A percentile compares a stretch with the other conserved stretches of the same genome.
These are phyloP conservation scores for Fragosphaeria purpurea DNA, from an alignment of 2,329 filamentous ascomycete genomes.

Conservation along the genomic window DNA sequence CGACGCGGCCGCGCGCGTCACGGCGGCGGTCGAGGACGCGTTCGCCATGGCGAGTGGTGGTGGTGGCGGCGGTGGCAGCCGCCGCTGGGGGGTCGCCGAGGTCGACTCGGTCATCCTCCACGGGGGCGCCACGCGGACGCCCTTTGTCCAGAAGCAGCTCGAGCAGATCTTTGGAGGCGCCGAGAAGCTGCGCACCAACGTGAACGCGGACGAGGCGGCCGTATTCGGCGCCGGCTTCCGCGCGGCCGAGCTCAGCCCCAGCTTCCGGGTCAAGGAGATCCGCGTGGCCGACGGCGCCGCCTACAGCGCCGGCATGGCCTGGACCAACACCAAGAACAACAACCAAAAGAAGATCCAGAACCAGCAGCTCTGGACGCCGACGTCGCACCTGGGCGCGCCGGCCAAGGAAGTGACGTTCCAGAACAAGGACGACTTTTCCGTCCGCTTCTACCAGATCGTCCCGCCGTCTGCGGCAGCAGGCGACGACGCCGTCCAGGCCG, in stretches of 20 bases:
- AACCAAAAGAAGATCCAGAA: conserved; percentile 52
- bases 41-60: conserved; percentile 62
- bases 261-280: conserved; percentile 97
- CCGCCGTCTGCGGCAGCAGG: conserved; percentile 21
- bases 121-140: conserved; percentile 80
- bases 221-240: conserved; percentile 95
- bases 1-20: conserved; percentile 56
- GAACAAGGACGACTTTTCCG: conserved; percentile 70
- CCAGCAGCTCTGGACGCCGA: conserved; percentile 74
- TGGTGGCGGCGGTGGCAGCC: too few relatives aligned
- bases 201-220: conserved; percentile 93
- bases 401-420: conserved; percentile 79
- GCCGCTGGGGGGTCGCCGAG: conserved; percentile 59
- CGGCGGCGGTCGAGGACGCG: conserved; percentile 60
- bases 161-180: conserved; percentile 62
- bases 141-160: conserved; percentile 85
- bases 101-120: conserved; percentile 88
- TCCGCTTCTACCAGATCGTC: conserved; percentile 69
- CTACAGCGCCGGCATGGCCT: conserved; percentile 68
- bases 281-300: conserved; percentile 64
- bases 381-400: conserved; percentile 62
- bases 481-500: conserved; percentile 26
- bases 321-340: conserved; percentile 46
- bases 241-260: conserved; percentile 82
- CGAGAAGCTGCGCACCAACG: conserved; percentile 80